A percentile compares a stretch with the other conserved stretches of the same genome.
These are phyloP conservation scores for Hyparrhenia diplandra DNA, from an alignment of 176 grass and related monocot species.

Conservation along the genomic window DNA sequence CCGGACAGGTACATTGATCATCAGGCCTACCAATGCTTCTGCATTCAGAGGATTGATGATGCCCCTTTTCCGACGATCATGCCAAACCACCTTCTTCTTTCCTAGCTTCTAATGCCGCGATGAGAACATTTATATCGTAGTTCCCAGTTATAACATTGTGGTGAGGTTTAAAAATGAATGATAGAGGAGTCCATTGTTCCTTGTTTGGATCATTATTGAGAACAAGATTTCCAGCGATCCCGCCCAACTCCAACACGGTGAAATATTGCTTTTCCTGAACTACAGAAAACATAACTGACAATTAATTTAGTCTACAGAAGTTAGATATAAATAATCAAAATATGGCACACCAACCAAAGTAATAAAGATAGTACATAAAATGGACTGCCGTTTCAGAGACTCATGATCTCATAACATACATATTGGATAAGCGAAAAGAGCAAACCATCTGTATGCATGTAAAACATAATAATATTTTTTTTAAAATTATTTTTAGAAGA, in stretches of 20 bases:
- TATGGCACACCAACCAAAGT: background rate
- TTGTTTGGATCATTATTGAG: constrained; percentile 55
- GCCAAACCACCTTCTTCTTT: constrained; percentile 81
- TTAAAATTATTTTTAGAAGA: background rate
- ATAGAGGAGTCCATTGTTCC: constrained; percentile 56
- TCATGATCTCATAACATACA: background rate
- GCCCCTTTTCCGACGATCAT: constrained; percentile 66
- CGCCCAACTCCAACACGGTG: constrained; percentile 59
- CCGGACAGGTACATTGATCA: constrained; percentile 67
- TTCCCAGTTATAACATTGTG: constrained; percentile 82
- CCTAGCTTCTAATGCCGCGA: constrained; percentile 53
- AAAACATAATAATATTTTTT: background rate
- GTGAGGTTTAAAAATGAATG: constrained; percentile 77
- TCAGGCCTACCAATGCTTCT: constrained; percentile 56
- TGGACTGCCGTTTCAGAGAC: too few relatives aligned
- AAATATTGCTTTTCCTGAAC: constrained; percentile 72
- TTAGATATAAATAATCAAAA: background rate
- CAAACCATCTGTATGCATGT: background rate
- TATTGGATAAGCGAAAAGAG: background rate
- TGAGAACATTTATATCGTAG: constrained; percentile 93
- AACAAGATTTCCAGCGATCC: constrained; percentile 57
- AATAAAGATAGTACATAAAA: background rate
- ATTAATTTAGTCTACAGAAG: background rate
- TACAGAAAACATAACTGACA: constrained; percentile 22
- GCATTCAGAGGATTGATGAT: constrained; percentile 49